Conservation (phyloP, 164 flowering plant species). For the Hamamelis virginiana region DNA sequence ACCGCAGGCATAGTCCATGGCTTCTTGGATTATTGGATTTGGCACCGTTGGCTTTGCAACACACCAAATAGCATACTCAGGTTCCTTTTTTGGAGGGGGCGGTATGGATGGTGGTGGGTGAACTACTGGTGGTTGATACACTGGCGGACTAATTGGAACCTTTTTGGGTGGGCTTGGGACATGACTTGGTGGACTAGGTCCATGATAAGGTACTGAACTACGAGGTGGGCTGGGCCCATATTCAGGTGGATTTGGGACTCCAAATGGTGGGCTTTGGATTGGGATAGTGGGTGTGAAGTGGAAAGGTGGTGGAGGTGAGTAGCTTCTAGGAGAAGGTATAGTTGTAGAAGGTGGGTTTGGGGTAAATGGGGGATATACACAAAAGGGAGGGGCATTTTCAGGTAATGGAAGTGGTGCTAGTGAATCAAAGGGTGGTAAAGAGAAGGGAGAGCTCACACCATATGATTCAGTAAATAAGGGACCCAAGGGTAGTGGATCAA, state of each 20-base stretch:
- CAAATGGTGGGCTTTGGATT: no score
- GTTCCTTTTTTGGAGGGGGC: not conserved
- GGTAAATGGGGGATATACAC: not conserved
- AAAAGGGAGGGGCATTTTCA: not conserved
- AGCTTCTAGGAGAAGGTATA: not conserved
- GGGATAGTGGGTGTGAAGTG: no score
- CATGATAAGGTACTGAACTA: not conserved
- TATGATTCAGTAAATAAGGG: not conserved
- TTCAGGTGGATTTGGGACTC: not conserved
- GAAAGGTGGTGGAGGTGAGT: no score
- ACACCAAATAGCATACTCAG: slow-evolving; percentile 19
- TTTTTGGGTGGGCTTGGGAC: slow-evolving; percentile 5
- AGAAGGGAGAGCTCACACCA: not conserved
- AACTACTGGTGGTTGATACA: slow-evolving; percentile 9
- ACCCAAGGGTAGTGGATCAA: not conserved
- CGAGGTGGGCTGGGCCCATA: not conserved
- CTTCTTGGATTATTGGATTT: slow-evolving; percentile 30
- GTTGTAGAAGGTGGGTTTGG: not conserved
- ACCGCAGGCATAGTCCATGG: slow-evolving; percentile 46
- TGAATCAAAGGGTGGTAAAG: slow-evolving; percentile 17
- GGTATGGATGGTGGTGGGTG: slow-evolving; percentile 17
- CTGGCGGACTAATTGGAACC: slow-evolving; percentile 7
- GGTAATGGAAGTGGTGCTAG: slow-evolving; percentile 11
- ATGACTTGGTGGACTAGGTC: slow-evolving; percentile 12
- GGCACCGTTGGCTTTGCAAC: slow-evolving; percentile 43